phyloP scores from a whole-genome alignment of 2,329 filamentous ascomycete genomes.

The Myrmaecium sp. region DNA sequence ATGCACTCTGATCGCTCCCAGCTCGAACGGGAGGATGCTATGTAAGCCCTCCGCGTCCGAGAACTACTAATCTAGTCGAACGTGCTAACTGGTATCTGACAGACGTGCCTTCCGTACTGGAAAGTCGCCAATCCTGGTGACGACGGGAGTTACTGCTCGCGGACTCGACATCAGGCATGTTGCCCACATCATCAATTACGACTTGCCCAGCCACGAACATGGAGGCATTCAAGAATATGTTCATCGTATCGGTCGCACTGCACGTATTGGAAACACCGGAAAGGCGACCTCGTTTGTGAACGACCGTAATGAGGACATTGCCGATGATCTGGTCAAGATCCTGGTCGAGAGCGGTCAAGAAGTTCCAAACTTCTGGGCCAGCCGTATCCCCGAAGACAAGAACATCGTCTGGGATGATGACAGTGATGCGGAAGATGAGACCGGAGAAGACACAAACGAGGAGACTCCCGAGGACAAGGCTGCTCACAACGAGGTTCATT shows the following conservation, averaged over 20 bases:
- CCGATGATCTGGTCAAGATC: constrained; percentile 57
- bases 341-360: constrained; percentile 63
- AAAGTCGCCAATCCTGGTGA: constrained; percentile 60
- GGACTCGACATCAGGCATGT: constrained; percentile 81
- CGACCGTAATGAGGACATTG: constrained; percentile 57
- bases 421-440: constrained; percentile 17
- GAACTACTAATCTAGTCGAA: neutral
- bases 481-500: too few species aligned
- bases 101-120: constrained; percentile 63
- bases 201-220: constrained; percentile 55
- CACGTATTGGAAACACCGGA: constrained; percentile 76
- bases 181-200: constrained; percentile 85
- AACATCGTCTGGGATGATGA: constrained; percentile 37
- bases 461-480: too few species aligned
- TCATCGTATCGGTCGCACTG: constrained; percentile 90
- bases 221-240: constrained; percentile 91
- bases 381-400: constrained; percentile 39
- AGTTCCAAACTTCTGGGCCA: constrained; percentile 66
- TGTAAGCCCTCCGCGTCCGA: constrained; percentile 37
- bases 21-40: constrained; percentile 75
- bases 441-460: constrained; percentile 1
- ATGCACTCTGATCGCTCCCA: constrained; percentile 83
- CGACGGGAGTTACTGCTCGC: constrained; percentile 73
- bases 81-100: constrained; percentile 5
- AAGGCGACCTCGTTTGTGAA: constrained; percentile 82